Conservation (phyloP, 805 yeast species). For the Candida bentonensis region DNA sequence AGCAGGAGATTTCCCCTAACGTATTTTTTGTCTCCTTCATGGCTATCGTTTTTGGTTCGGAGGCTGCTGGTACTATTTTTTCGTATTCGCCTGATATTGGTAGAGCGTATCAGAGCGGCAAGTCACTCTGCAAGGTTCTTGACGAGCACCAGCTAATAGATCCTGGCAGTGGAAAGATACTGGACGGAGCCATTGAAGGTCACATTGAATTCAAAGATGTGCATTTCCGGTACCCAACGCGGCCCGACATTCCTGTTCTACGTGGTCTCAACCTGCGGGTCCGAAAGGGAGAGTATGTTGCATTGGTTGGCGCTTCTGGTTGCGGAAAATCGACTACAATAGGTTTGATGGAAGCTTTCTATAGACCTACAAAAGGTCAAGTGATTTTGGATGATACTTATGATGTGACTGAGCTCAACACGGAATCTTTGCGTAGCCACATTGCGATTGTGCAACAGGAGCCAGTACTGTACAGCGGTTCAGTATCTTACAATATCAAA, state of each 20-base stretch:
- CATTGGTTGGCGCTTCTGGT: conserved; percentile 55
- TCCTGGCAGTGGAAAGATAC: conserved; percentile 16
- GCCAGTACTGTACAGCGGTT: conserved; percentile 42
- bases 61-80: conserved; percentile 28
- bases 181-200: conserved; percentile 30
- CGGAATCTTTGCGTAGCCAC: conserved; percentile 33
- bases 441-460: conserved; percentile 53
- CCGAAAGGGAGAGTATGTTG: conserved; percentile 39
- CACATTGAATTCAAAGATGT: conserved; percentile 41
- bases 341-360: conserved; percentile 27
- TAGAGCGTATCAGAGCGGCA: conserved; percentile 25
- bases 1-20: conserved; percentile 17
- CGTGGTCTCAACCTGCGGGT: conserved; percentile 36
- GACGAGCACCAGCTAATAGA: conserved; percentile 16
- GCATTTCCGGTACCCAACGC: conserved; percentile 49
- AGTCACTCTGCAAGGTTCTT: conserved; percentile 22
- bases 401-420: conserved; percentile 33
- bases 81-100: conserved; percentile 31
- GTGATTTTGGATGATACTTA: conserved; percentile 7
- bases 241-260: conserved; percentile 38
- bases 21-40: conserved; percentile 27
- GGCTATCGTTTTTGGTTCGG: conserved; percentile 27
- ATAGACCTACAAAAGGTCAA: neutral
- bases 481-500: conserved; percentile 38
- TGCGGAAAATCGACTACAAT: conserved; percentile 51